Conservation (phyloP, 129 eudicot species). For the Artemisia annua region DNA sequence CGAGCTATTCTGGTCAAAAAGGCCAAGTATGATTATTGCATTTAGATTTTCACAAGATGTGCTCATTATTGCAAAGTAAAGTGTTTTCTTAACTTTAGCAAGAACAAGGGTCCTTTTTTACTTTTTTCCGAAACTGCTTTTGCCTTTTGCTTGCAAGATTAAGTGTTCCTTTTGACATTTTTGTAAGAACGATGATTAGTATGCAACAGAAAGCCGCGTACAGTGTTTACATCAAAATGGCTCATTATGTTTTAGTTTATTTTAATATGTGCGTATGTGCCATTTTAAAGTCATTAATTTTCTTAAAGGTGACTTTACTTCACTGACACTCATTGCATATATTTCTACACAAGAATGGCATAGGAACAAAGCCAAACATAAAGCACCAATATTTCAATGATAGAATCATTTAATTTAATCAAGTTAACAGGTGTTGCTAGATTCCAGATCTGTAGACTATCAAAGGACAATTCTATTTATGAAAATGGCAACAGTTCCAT, state of each 20-base stretch:
- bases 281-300: conserved; percentile 18
- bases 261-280: conserved; percentile 15
- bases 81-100: neutral
- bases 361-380: conserved; percentile 12
- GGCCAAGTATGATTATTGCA: conserved; percentile 11
- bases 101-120: neutral
- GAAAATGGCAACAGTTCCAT: neutral
- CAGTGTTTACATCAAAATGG: neutral
- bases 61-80: conserved; percentile 1
- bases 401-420: neutral
- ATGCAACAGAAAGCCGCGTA: neutral
- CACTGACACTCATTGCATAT: conserved; percentile 29
- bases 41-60: neutral
- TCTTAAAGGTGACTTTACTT: conserved; percentile 21
- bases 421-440: neutral
- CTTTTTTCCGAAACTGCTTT: neutral
- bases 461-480: neutral
- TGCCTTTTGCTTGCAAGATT: conserved; percentile 12
- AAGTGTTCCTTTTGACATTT: conserved; percentile 12
- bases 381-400: conserved; percentile 15
- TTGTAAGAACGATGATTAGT: conserved; percentile 12
- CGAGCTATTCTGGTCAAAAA: conserved; percentile 5
- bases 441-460: neutral
- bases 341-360: conserved; percentile 20
- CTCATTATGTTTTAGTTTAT: conserved; percentile 10